A percentile compares a stretch with the other conserved stretches of the same genome.
Conservation (phyloP, 208 protist species). For the Trypanosoma cruzi region DNA sequence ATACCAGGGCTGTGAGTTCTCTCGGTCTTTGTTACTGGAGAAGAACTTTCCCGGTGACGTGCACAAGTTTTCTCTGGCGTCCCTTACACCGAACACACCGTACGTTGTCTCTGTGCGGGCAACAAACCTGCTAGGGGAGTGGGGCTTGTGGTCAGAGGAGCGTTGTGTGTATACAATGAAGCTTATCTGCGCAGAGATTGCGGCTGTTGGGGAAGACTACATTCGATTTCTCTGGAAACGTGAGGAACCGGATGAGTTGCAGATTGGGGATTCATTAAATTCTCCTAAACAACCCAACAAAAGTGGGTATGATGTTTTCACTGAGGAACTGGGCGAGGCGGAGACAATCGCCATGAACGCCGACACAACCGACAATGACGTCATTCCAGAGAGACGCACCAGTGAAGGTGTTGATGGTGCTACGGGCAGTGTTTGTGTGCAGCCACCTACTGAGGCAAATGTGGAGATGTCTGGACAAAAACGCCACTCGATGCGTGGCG, state of each 20-base stretch:
- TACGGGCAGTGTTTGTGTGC: too few relatives aligned
- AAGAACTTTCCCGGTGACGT: conserved; percentile 56
- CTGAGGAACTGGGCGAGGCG: background rate
- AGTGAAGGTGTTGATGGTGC: background rate
- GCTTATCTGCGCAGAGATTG: conserved; percentile 53
- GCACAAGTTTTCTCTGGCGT: conserved; percentile 36
- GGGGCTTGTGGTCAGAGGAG: conserved; percentile 87
- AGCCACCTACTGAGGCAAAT: background rate
- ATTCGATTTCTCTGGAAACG: conserved; percentile 76
- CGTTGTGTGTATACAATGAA: conserved; percentile 88
- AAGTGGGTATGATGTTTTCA: background rate
- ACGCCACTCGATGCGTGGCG: background rate
- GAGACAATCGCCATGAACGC: too few relatives aligned
- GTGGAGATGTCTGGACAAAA: background rate
- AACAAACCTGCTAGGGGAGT: conserved; percentile 65
- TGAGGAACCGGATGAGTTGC: conserved; percentile 64
- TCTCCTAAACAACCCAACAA: background rate
- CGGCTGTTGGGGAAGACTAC: conserved; percentile 88
- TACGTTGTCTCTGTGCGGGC: conserved; percentile 72
- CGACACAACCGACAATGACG: background rate
- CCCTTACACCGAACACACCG: conserved; percentile 64
- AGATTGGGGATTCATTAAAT: conserved; percentile 14
- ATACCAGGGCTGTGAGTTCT: conserved; percentile 4
- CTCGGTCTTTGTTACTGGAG: conserved; percentile 44
- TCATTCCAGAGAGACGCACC: conserved; percentile 11